These are phyloP conservation scores for Cercospora nicotianae DNA, from an alignment of 2,329 filamentous ascomycete species.

Conservation along the genomic window DNA sequence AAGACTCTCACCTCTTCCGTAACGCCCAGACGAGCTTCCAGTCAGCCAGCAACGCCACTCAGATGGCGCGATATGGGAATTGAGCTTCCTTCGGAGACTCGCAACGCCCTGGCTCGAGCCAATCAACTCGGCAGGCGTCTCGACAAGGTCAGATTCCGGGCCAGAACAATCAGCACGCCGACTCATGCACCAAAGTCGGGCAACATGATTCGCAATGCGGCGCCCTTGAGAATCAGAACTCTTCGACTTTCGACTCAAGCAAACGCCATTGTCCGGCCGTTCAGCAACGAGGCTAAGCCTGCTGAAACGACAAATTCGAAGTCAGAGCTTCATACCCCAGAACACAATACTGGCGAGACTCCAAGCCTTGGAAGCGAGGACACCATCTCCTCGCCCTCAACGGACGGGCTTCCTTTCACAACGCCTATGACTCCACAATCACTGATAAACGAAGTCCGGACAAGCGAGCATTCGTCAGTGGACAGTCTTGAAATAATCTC, in stretches of 20 bases:
- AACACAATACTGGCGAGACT: background rate
- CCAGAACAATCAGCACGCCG: background rate
- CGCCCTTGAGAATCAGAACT: background rate
- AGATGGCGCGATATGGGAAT: background rate
- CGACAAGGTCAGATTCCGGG: background rate
- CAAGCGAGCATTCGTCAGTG: background rate
- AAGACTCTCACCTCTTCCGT: background rate
- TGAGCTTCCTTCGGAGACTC: slow-evolving; percentile 1
- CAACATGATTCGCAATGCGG: no score
- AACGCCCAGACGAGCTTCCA: background rate
- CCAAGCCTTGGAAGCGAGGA: background rate
- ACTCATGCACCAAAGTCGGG: background rate
- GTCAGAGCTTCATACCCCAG: background rate
- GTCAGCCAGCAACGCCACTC: background rate
- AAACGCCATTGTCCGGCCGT: no score
- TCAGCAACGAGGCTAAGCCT: background rate
- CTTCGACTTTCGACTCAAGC: background rate
- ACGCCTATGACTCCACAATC: background rate
- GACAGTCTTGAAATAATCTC: background rate
- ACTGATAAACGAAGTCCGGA: background rate
- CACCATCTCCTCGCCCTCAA: background rate
- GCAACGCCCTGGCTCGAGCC: background rate
- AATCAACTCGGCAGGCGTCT: background rate
- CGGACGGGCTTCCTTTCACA: background rate
- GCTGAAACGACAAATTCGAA: background rate